Base-by-base conservation (phyloP, 2,329 filamentous ascomycete genomes). In the Aspergillus puulaauensis region DNA sequence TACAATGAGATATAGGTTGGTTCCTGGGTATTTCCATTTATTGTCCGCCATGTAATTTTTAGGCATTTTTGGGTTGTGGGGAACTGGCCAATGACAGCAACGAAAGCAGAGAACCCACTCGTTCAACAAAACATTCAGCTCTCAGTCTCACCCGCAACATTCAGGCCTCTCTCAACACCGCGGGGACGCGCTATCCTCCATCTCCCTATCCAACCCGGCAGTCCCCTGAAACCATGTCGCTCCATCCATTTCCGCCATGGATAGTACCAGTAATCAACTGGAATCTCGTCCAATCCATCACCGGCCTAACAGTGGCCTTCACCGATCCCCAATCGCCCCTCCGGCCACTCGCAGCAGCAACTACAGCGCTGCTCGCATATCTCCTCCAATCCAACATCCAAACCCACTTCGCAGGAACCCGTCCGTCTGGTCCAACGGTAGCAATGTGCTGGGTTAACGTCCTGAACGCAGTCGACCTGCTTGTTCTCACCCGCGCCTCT, bases 381-480 rank as follows among this genome's bases (percentile, higher is more conserved):
- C 50, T 53, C 1, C 43, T 66, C 19, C 62, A 63, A 37, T 3
- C 12, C 3, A 48, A 48, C 9, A 56, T 61, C 19, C 24, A 40
- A 1, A 17, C 39, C 6, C 44, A 56, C 6, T 54, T 59, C 11
- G 37, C 31, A 0, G 61, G 54, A 5, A 61, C 60, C 0, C 44
- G 60, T 9, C 21, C 57, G 3, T 54, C 53, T 3, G 65, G 61
- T 1, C 65, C 65, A 0, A 4, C 66, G 3, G 62, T 54, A 1
- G 62, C 64, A 1, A 66, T 61, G 53, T 64, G 64, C 39, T 66
- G 64, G 65, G 60, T 66, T 27, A 65, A 62, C 8, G 65, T 66
- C 9, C 41, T 67, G 14, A 67, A 66, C 40, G 62, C 58, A 11
- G 48, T 66, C 15, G 65, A 67, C 19, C 23, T 67, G 43, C 39